phyloP scores from a whole-genome alignment of 2,329 filamentous ascomycete genomes.

The Bipolaris victoriae region DNA sequence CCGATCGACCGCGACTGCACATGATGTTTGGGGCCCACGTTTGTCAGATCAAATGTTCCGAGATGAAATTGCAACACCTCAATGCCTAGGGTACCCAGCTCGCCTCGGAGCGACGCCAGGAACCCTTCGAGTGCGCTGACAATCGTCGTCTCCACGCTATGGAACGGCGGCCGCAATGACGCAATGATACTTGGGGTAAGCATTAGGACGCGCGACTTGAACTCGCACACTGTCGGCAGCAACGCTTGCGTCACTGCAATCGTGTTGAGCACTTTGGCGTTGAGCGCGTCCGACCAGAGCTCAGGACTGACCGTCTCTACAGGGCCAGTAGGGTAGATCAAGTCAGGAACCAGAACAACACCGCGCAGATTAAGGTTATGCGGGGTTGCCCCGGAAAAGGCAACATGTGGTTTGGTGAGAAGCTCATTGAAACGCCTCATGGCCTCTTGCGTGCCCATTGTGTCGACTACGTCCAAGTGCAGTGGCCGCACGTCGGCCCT shows the following conservation, averaged over 20 bases:
- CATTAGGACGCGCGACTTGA: conserved; percentile 71
- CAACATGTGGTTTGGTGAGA: conserved; percentile 75
- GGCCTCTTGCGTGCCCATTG: conserved; percentile 69
- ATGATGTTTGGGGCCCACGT: conserved; percentile 58
- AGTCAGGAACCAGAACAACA: conserved; percentile 81
- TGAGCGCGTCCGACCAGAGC: conserved; percentile 86
- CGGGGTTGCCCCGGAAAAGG: conserved; percentile 75
- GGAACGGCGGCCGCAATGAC: conserved; percentile 79
- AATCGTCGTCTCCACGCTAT: conserved; percentile 85
- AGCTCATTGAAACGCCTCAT: conserved; percentile 74
- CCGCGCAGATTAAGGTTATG: conserved; percentile 79
- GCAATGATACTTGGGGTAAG: conserved; percentile 81
- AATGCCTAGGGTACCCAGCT: conserved; percentile 77
- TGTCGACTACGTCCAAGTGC: conserved; percentile 81
- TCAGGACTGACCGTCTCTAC: conserved; percentile 85
- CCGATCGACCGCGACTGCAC: conserved; percentile 43
- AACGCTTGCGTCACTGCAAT: conserved; percentile 89
- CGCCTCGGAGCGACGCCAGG: conserved; percentile 77
- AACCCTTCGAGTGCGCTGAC: conserved; percentile 87
- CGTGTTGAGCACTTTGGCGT: conserved; percentile 87
- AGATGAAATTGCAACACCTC: conserved; percentile 87
- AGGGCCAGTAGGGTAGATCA: conserved; percentile 78
- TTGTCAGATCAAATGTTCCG: conserved; percentile 84
- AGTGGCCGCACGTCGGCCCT: conserved; percentile 82
- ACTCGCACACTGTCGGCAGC: conserved; percentile 62